Evolutionary conservation across 2,329 filamentous ascomycete species (phyloP), one percentile per base, ranked within the genome.

Genomic region (Dactylellina cionopaga): DNA sequence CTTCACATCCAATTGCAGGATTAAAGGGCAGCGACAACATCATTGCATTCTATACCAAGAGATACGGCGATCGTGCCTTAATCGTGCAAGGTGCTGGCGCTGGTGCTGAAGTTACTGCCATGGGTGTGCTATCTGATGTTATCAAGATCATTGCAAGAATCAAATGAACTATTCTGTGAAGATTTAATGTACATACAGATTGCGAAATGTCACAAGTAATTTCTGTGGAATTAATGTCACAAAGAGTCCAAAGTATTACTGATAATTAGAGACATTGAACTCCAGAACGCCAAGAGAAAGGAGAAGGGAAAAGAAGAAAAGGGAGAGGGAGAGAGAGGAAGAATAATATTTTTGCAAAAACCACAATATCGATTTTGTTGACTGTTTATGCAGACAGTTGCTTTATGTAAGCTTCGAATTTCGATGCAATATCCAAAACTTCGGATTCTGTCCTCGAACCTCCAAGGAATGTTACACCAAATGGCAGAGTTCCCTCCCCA

Each of bases 1-100:
- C 58, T 29, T 44, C 58, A 19, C 29, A 60, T 24, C 91, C 95
- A 10, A 97, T 99, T 82, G 95, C 95, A 11, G 90, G 91, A 49
- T 85, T 99, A 66, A 96, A 96, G 86, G 95, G 95, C 33, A 98
- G 93, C 81, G 95, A 98, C 80, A 99, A 99, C 84, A 96, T 99
- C 80, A 96, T 99, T 80, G 96, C 90, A 84, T 97, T 99, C 84
- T 96, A 97, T 82, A 99, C 95, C 4, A 90, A 96, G 85, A 87
- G 95, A 78, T 99, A 99, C 79, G 92, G 92, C 68, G 86, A 84
- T 79, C 96, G 94, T 81, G 93, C 95, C 43, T 84, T 99, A 74
- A 96, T 97, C 79, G 88, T 99, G 75, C 94, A 98, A 83, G 95
- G 95, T 70, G 92, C 92, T 33, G 95, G 83, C 73, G 95, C 95